These are phyloP conservation scores for Floccularia luteovirens DNA, from an alignment of 768 basidiomycete species.

Conservation along the genomic window DNA sequence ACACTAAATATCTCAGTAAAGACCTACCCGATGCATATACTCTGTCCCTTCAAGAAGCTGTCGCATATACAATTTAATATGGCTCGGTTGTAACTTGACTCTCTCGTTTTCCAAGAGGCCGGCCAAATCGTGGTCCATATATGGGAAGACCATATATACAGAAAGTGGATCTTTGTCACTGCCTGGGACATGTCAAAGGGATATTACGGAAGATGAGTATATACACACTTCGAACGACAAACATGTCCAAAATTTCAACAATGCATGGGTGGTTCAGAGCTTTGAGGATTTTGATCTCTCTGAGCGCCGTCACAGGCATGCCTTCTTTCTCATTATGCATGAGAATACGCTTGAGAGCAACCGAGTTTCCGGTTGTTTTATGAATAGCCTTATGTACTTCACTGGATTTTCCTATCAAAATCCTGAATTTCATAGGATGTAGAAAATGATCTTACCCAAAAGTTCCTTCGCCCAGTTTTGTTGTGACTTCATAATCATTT, in stretches of 20 bases:
- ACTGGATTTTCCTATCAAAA: slow-evolving; percentile 27
- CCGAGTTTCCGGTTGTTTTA: slow-evolving; percentile 45
- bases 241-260: slow-evolving; percentile 88
- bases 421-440: slow-evolving; percentile 2
- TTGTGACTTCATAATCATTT: slow-evolving; percentile 70
- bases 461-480: slow-evolving; percentile 93
- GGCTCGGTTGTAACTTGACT: slow-evolving; percentile 72
- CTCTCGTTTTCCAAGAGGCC: slow-evolving; percentile 89
- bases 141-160: slow-evolving; percentile 98
- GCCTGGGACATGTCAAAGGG: slow-evolving; percentile 26
- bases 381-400: slow-evolving; percentile 89
- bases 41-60: slow-evolving; percentile 95
- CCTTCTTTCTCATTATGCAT: slow-evolving; percentile 98
- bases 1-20: slow-evolving; percentile 4
- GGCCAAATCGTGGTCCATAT: slow-evolving; percentile 99
- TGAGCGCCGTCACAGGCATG: slow-evolving; percentile 92
- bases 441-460: slow-evolving; percentile 65
- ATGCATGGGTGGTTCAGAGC: slow-evolving; percentile 80
- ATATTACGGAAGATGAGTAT: background rate
- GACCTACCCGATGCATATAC: slow-evolving; percentile 86
- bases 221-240: slow-evolving; percentile 69
- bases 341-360: slow-evolving; percentile 91
- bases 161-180: slow-evolving; percentile 67
- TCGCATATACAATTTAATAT: slow-evolving; percentile 94
- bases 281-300: slow-evolving; percentile 97